Conservation (phyloP, 805 yeast genomes). For the Deakozyma indianensis region DNA sequence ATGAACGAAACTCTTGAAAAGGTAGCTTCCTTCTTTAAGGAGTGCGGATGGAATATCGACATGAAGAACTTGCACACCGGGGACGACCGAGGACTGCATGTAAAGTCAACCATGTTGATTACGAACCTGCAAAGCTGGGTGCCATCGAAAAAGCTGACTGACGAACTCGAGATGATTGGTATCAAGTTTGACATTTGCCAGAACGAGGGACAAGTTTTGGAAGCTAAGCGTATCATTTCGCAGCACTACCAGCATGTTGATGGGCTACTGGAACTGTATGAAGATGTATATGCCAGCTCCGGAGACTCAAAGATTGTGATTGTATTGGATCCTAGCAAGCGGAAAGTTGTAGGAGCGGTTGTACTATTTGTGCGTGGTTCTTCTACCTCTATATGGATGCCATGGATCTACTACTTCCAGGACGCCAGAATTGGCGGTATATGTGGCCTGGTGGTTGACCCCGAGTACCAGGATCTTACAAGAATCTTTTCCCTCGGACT, state of each 20-base stretch:
- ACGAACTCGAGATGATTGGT: conserved; percentile 42
- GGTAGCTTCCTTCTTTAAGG: conserved; percentile 32
- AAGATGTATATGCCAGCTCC: conserved; percentile 9
- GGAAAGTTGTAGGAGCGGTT: conserved; percentile 33
- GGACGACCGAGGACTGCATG: background rate
- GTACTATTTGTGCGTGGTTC: conserved; percentile 29
- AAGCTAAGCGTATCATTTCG: conserved; percentile 28
- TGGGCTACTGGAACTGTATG: conserved; percentile 14
- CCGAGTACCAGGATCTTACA: conserved; percentile 33
- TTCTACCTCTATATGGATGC: conserved; percentile 32
- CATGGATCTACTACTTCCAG: conserved; percentile 33
- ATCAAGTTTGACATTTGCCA: conserved; percentile 42
- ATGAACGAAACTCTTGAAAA: conserved; percentile 14
- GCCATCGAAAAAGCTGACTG: conserved; percentile 38
- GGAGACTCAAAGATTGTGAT: conserved; percentile 33
- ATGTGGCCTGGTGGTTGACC: conserved; percentile 39
- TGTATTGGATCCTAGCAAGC: conserved; percentile 39
- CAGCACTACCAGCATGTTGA: conserved; percentile 12
- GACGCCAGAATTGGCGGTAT: conserved; percentile 32
- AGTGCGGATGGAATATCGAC: conserved; percentile 7
- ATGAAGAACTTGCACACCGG: background rate
- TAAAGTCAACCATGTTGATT: conserved; percentile 24
- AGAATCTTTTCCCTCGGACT: conserved; percentile 43
- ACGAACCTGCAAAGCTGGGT: conserved; percentile 32
- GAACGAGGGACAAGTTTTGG: conserved; percentile 14